A percentile compares a stretch with the other conserved stretches of the same genome.
These are phyloP conservation scores for Trichoderma polysporum DNA, from an alignment of 2,329 filamentous ascomycete genomes.

Conservation along the genomic window DNA sequence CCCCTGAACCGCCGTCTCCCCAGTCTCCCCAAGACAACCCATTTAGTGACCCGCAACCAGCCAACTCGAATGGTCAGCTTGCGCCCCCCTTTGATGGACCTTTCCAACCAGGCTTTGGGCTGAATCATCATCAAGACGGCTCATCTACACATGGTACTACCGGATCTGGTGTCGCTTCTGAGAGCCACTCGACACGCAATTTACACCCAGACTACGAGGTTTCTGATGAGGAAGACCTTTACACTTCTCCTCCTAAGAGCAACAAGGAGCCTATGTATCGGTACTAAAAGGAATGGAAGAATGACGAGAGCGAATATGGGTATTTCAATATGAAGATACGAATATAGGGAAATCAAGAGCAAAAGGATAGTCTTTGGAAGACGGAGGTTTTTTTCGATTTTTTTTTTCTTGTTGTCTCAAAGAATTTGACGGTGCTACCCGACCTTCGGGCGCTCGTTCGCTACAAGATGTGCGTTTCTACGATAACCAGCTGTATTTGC, in stretches of 20 bases:
- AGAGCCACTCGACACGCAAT: conserved; percentile 24
- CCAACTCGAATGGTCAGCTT: conserved; percentile 22
- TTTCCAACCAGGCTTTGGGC: conserved; percentile 40
- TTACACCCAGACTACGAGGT: conserved; percentile 26
- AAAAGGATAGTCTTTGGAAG: neutral
- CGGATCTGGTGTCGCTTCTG: conserved; percentile 22
- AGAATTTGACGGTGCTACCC: neutral
- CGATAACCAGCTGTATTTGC: neutral
- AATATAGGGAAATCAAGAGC: neutral
- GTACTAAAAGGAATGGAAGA: conserved; percentile 27
- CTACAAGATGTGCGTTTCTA: neutral
- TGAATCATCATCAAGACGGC: neutral
- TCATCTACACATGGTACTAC: conserved; percentile 21
- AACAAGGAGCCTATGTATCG: conserved; percentile 40
- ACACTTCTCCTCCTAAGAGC: conserved; percentile 39
- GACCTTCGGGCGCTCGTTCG: neutral
- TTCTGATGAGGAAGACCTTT: conserved; percentile 41
- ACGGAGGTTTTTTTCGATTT: neutral
- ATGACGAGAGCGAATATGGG: neutral
- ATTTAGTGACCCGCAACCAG: conserved; percentile 34
- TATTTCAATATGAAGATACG: neutral
- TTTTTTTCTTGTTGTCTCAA: neutral
- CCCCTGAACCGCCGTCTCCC: conserved; percentile 4
- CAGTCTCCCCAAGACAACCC: conserved; percentile 26
- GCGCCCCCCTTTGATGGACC: conserved; percentile 33